phyloP scores from a whole-genome alignment of 257 asterid genomes.

The Capsicum chinense region DNA sequence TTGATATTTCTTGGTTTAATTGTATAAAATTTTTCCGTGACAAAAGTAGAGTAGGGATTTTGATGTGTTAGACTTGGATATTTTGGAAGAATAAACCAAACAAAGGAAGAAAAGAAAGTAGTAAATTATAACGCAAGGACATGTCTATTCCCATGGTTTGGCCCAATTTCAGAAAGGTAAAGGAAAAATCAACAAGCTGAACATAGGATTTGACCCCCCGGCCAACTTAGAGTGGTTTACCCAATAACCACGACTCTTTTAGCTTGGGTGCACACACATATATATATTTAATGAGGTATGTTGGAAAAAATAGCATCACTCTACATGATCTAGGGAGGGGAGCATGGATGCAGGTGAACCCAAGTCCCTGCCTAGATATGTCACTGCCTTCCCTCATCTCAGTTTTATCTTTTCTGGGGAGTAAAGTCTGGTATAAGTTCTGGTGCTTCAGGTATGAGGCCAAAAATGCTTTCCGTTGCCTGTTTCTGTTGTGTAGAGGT shows the following conservation, averaged over 20 bases:
- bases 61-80: constrained; percentile 6
- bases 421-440: constrained; percentile 2
- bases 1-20: neutral
- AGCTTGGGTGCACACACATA: constrained; percentile 1
- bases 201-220: constrained; percentile 13
- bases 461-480: neutral
- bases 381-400: neutral
- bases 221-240: neutral
- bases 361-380: neutral
- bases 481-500: neutral
- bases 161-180: neutral
- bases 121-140: neutral
- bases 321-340: constrained; percentile 8
- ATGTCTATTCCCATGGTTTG: neutral
- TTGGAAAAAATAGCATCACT: neutral
- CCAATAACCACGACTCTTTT: neutral
- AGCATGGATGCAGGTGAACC: neutral
- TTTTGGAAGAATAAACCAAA: neutral
- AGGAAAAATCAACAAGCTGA: neutral
- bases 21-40: neutral
- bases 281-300: neutral
- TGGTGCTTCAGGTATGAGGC: constrained; percentile 14
- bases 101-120: neutral
- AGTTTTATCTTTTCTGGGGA: neutral
- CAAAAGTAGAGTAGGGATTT: neutral